Percentiles rank a stretch among this genome's conserved stretches.
These are phyloP conservation scores for Arthrinium puccinioides DNA, from an alignment of 2,329 filamentous ascomycete species.

Conservation along the genomic window DNA sequence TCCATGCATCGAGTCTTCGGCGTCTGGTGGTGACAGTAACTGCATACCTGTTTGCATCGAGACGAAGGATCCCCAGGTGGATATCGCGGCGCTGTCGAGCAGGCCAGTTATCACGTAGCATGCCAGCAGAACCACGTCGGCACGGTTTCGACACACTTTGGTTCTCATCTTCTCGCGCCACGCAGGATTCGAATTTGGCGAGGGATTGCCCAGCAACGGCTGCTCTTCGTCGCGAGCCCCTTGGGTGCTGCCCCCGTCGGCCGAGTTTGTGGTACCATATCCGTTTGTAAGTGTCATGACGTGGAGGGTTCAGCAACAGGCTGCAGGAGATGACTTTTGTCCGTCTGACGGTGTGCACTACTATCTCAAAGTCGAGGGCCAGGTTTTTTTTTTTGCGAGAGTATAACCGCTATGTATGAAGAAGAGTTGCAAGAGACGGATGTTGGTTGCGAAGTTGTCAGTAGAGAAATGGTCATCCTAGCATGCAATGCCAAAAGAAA, in stretches of 20 bases:
- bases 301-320: not conserved
- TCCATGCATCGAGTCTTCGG: too few relatives aligned
- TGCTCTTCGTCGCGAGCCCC: conserved; percentile 23
- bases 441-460: too few relatives aligned
- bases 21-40: too few relatives aligned
- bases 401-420: too few relatives aligned
- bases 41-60: conserved; percentile 73
- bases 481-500: too few relatives aligned
- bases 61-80: conserved; percentile 73
- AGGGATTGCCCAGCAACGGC: conserved; percentile 17
- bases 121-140: conserved; percentile 60
- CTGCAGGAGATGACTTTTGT: too few relatives aligned
- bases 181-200: conserved; percentile 8
- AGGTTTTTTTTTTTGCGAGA: too few relatives aligned
- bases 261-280: conserved; percentile 16
- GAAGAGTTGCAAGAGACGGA: too few relatives aligned
- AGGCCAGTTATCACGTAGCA: conserved; percentile 75
- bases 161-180: conserved; percentile 27
- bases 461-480: too few relatives aligned
- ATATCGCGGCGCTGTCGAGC: conserved; percentile 68
- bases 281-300: conserved; percentile 18
- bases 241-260: conserved; percentile 3
- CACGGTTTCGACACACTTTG: conserved; percentile 53
- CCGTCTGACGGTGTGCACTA: too few relatives aligned
- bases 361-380: too few relatives aligned